phyloP scores from a whole-genome alignment of 257 asterid genomes.

The Gynochthodes officinalis region DNA sequence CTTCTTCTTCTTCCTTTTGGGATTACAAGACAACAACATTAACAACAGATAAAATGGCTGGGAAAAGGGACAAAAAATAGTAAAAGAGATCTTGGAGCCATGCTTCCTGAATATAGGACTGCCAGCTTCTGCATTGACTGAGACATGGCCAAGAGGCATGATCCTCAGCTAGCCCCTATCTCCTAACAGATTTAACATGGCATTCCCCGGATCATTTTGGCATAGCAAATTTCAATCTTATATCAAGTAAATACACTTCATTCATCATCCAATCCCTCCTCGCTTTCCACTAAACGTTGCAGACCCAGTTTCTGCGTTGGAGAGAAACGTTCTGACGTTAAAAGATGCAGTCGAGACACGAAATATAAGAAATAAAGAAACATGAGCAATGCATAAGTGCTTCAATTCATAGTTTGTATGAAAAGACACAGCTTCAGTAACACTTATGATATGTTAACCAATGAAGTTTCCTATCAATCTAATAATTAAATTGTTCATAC shows the following conservation, averaged over 20 bases:
- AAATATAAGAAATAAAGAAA: too few species aligned
- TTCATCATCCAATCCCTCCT: constrained; percentile 26
- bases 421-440: neutral
- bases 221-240: neutral
- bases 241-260: constrained; percentile 8
- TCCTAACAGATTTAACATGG: neutral
- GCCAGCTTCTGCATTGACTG: neutral
- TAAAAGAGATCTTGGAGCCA: too few species aligned
- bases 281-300: constrained; percentile 22
- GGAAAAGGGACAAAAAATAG: neutral
- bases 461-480: neutral
- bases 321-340: neutral
- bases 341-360: neutral
- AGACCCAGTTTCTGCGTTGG: constrained; percentile 48
- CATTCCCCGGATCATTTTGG: neutral
- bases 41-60: too few species aligned
- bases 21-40: neutral
- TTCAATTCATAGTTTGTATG: neutral
- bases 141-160: too few species aligned
- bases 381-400: neutral
- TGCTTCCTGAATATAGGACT: neutral
- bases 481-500: constrained; percentile 26
- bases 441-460: neutral
- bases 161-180: neutral
- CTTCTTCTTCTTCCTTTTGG: neutral